Percentiles rank a stretch among this genome's conserved stretches.
Evolutionary conservation across 352 stramenopile genomes (phyloP).

Genomic region (Plasmopara halstedii): DNA sequence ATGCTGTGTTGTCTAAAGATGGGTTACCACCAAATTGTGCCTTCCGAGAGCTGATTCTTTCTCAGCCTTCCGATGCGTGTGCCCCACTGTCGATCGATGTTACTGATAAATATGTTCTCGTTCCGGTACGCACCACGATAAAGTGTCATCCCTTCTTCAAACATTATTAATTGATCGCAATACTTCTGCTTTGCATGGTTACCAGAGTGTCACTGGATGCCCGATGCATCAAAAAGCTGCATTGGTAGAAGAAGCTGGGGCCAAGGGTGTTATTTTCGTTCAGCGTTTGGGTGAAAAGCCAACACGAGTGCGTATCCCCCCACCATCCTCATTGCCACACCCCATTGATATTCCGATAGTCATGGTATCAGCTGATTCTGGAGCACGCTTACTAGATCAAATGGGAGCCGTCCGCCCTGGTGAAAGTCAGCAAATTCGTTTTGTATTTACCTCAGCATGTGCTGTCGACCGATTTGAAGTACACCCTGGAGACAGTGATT

Average conservation of each 20-base stretch:
- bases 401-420: constrained; percentile 22
- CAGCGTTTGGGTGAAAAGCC: constrained; percentile 49
- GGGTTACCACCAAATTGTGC: constrained; percentile 43
- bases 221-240: constrained; percentile 60
- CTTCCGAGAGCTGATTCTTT: constrained; percentile 44
- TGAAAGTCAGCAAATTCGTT: constrained; percentile 35
- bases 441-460: constrained; percentile 50
- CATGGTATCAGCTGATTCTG: constrained; percentile 62
- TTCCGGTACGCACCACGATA: constrained; percentile 53
- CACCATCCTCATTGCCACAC: constrained; percentile 28
- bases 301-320: constrained; percentile 37
- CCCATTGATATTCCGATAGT: constrained; percentile 45
- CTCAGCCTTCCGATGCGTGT: constrained; percentile 50
- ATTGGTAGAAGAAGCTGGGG: constrained; percentile 46
- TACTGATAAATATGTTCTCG: constrained; percentile 49
- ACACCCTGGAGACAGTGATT: constrained; percentile 32
- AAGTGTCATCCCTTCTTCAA: too few species aligned
- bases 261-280: constrained; percentile 53
- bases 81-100: constrained; percentile 31
- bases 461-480: constrained; percentile 33
- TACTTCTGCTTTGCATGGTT: neutral
- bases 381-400: constrained; percentile 33
- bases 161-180: neutral
- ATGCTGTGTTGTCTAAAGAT: constrained; percentile 49
- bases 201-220: constrained; percentile 37